These are phyloP conservation scores for Tricholoma terreum DNA, from an alignment of 768 basidiomycete species.

Conservation along the genomic window DNA sequence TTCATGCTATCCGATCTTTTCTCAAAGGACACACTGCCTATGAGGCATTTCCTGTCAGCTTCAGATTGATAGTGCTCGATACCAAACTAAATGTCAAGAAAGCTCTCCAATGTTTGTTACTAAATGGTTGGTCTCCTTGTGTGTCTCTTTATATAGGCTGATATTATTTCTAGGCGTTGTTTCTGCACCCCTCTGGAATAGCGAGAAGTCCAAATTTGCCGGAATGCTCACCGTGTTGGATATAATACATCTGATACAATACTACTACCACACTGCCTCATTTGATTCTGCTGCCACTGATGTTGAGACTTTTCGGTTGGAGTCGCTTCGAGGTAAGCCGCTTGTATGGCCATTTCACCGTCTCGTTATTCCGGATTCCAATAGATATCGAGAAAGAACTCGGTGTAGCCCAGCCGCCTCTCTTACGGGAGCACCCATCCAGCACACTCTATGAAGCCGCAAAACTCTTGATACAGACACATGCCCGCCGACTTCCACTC, in stretches of 20 bases:
- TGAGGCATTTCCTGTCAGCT: conserved; percentile 97
- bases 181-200: conserved; percentile 98
- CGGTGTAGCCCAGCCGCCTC: conserved; percentile 88
- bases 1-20: conserved; percentile 71
- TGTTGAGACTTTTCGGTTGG: conserved; percentile 89
- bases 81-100: conserved; percentile 95
- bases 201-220: conserved; percentile 86
- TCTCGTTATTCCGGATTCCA: conserved; percentile 3
- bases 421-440: conserved; percentile 84
- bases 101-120: conserved; percentile 81
- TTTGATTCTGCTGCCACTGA: conserved; percentile 85
- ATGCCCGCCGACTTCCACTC: conserved; percentile 90
- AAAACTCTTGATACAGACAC: conserved; percentile 87
- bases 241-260: conserved; percentile 98
- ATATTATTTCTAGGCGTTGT: conserved; percentile 71
- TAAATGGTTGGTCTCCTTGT: conserved; percentile 55
- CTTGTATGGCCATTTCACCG: conserved; percentile 1
- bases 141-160: conserved; percentile 3
- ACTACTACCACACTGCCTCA: conserved; percentile 88
- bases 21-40: conserved; percentile 86
- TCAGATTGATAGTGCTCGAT: conserved; percentile 94
- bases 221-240: conserved; percentile 99
- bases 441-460: conserved; percentile 89
- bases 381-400: conserved; percentile 92
- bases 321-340: conserved; percentile 75